Evolutionary conservation across 1,139 yeast genomes (phyloP).

Genomic region (Nematodospora anomalae): DNA sequence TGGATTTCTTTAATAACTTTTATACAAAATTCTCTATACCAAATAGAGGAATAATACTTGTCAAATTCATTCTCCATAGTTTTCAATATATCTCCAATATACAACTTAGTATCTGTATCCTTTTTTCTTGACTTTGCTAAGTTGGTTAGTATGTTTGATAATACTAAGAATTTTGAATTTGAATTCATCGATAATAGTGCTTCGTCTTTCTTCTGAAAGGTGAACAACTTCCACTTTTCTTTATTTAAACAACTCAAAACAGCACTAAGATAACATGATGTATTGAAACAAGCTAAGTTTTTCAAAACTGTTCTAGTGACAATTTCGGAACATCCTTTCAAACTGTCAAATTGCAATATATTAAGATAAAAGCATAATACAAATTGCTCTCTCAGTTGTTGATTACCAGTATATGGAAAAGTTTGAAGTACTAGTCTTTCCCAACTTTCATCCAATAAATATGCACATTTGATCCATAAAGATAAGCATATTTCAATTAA

Average conservation of each 20-base stretch:
- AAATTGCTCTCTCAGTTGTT: constrained; percentile 38
- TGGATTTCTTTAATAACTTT: constrained; percentile 28
- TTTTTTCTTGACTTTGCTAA: constrained; percentile 14
- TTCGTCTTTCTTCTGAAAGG: constrained; percentile 20
- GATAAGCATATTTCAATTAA: constrained; percentile 28
- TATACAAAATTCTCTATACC: constrained; percentile 33
- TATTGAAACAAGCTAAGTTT: constrained; percentile 26
- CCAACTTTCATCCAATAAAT: constrained; percentile 33
- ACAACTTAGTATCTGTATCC: constrained; percentile 9
- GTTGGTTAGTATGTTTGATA: constrained; percentile 22
- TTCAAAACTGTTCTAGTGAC: constrained; percentile 24
- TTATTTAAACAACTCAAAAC: constrained; percentile 24
- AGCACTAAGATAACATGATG: constrained; percentile 26
- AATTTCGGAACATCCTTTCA: constrained; percentile 25
- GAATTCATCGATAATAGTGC: constrained; percentile 21
- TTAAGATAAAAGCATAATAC: constrained; percentile 29
- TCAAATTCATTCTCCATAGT: constrained; percentile 30
- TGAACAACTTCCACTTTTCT: constrained; percentile 20
- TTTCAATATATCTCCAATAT: constrained; percentile 25
- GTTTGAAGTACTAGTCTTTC: constrained; percentile 37
- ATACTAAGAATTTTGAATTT: constrained; percentile 23
- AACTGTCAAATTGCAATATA: constrained; percentile 24
- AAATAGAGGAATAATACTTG: constrained; percentile 23
- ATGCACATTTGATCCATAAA: constrained; percentile 30
- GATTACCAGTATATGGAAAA: constrained; percentile 43